These are phyloP conservation scores for Gardenia jasminoides DNA, from an alignment of 257 asterid genomes.

Conservation along the genomic window DNA sequence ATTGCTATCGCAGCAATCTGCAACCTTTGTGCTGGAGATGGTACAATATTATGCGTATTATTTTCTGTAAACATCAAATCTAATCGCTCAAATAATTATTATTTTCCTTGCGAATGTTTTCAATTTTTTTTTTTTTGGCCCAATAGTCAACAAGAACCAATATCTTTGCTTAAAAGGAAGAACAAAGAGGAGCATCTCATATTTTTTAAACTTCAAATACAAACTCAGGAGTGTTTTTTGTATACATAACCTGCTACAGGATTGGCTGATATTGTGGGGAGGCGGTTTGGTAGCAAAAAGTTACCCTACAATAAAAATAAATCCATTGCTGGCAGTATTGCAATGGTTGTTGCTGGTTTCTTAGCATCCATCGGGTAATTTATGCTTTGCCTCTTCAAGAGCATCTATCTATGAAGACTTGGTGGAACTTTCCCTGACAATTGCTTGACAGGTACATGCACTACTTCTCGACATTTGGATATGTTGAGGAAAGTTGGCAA, in stretches of 20 bases:
- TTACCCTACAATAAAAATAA: slow-evolving; percentile 80
- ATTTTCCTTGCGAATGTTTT: background rate
- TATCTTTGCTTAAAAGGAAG: no score
- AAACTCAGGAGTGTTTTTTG: background rate
- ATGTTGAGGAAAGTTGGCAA: slow-evolving; percentile 51
- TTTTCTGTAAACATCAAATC: background rate
- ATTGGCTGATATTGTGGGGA: slow-evolving; percentile 80
- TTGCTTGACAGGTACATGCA: slow-evolving; percentile 65
- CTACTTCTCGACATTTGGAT: slow-evolving; percentile 78
- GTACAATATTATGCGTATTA: slow-evolving; percentile 33
- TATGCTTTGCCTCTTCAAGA: slow-evolving; percentile 16
- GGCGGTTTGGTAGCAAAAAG: slow-evolving; percentile 73
- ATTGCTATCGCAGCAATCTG: slow-evolving; percentile 80
- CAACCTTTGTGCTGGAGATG: slow-evolving; percentile 96
- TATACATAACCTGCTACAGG: slow-evolving; percentile 38
- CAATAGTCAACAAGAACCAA: background rate
- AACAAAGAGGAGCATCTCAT: background rate
- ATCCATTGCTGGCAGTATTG: slow-evolving; percentile 63
- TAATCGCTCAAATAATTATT: background rate
- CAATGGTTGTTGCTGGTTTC: slow-evolving; percentile 83
- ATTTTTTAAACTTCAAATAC: background rate
- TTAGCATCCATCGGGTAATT: slow-evolving; percentile 78
- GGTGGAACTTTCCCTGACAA: slow-evolving; percentile 15
- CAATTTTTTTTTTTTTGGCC: background rate
- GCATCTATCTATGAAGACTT: slow-evolving; percentile 10